These are phyloP conservation scores for Lichtheimia ramosa DNA, from an alignment of 371 early-diverging fungal species.

Conservation along the genomic window DNA sequence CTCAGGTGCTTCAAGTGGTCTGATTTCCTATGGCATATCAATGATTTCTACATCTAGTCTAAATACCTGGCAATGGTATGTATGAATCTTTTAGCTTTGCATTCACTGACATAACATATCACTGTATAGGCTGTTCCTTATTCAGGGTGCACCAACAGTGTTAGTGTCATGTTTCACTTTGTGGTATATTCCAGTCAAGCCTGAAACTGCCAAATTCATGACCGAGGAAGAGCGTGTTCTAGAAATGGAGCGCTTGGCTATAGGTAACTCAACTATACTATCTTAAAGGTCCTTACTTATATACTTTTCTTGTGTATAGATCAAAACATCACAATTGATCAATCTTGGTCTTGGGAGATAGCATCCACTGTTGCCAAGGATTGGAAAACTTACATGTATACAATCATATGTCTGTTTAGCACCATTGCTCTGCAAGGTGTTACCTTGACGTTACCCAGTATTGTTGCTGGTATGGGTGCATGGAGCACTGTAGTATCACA, in stretches of 20 bases:
- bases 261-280: slow-evolving; percentile 14
- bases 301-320: slow-evolving; percentile 11
- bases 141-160: slow-evolving; percentile 49
- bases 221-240: slow-evolving; percentile 50
- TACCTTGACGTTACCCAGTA: slow-evolving; percentile 32
- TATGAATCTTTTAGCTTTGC: slow-evolving; percentile 3
- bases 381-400: slow-evolving; percentile 36
- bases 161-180: slow-evolving; percentile 31
- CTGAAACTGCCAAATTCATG: slow-evolving; percentile 54
- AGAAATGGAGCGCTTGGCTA: slow-evolving; percentile 38
- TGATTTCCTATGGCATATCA: slow-evolving; percentile 32
- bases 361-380: slow-evolving; percentile 31
- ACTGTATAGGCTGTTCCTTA: slow-evolving; percentile 45
- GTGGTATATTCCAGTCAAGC: slow-evolving; percentile 53
- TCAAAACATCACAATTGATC: slow-evolving; percentile 30
- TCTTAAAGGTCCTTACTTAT: not conserved
- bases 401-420: slow-evolving; percentile 28
- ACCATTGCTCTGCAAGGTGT: slow-evolving; percentile 34
- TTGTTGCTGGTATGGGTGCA: slow-evolving; percentile 31
- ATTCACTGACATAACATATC: too few species aligned
- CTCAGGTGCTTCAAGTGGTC: slow-evolving; percentile 40
- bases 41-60: slow-evolving; percentile 21
- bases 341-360: slow-evolving; percentile 42
- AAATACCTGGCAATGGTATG: slow-evolving; percentile 41
- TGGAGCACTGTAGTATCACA: slow-evolving; percentile 31